Evolutionary conservation across 1,139 yeast genomes (phyloP).

Genomic region (Candida neerlandica): DNA sequence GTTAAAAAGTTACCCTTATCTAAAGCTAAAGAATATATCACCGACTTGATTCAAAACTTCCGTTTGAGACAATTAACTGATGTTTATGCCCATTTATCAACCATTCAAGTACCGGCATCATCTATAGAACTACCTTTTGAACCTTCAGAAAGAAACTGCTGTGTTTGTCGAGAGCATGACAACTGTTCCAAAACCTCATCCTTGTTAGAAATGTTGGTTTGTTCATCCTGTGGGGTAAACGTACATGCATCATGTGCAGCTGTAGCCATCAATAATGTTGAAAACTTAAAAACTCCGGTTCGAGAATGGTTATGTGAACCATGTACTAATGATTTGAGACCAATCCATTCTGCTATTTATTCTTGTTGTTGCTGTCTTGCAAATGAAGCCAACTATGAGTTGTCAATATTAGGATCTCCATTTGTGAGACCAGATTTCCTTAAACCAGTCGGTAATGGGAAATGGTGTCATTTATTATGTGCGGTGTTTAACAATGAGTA

Average conservation of each 20-base stretch:
- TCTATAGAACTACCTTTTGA: conserved; percentile 14
- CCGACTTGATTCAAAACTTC: conserved; percentile 17
- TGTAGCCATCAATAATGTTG: conserved; percentile 24
- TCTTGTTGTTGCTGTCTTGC: conserved; percentile 70
- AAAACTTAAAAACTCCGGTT: conserved; percentile 24
- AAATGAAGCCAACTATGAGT: conserved; percentile 49
- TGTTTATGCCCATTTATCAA: conserved; percentile 13
- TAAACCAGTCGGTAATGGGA: conserved; percentile 68
- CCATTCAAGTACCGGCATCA: conserved; percentile 4
- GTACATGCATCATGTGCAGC: conserved; percentile 81
- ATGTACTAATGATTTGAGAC: conserved; percentile 72
- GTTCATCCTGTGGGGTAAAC: conserved; percentile 68
- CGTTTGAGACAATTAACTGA: conserved; percentile 22
- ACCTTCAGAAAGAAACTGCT: conserved; percentile 45
- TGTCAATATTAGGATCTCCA: conserved; percentile 43
- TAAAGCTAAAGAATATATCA: conserved; percentile 6
- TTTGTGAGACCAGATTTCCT: conserved; percentile 62
- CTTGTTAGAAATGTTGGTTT: conserved; percentile 46
- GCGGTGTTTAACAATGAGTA: conserved; percentile 51
- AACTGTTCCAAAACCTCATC: conserved; percentile 15
- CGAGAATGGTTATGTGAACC: conserved; percentile 80
- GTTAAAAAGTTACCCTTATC: conserved; percentile 16
- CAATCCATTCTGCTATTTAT: conserved; percentile 59
- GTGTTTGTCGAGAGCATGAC: conserved; percentile 56
- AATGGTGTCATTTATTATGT: conserved; percentile 85